These are phyloP conservation scores for Collybiopsis confluens DNA, from an alignment of 768 basidiomycete species.

Conservation along the genomic window DNA sequence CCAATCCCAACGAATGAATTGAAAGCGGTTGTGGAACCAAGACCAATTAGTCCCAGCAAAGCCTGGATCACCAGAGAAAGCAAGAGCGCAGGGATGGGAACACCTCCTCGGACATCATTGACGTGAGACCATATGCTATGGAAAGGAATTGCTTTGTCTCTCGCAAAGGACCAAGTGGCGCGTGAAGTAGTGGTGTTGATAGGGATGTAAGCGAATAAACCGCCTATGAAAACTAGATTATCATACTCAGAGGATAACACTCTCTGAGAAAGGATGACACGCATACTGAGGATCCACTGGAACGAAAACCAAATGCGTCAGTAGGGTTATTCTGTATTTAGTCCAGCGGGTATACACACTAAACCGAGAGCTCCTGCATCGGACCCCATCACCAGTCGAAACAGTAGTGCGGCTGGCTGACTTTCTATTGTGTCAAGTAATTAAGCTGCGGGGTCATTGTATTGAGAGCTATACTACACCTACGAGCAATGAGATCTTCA, in stretches of 20 bases:
- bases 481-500: constrained; percentile 45
- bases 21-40: constrained; percentile 59
- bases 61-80: constrained; percentile 55
- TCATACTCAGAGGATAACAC: too few relatives aligned
- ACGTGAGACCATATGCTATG: constrained; percentile 44
- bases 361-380: constrained; percentile 61
- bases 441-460: neutral
- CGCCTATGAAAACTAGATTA: constrained; percentile 48
- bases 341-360: constrained; percentile 23
- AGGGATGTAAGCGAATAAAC: constrained; percentile 62
- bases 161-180: constrained; percentile 67
- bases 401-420: constrained; percentile 64
- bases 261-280: too few relatives aligned
- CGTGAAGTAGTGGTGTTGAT: constrained; percentile 65
- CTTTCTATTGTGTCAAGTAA: neutral
- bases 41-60: constrained; percentile 59
- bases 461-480: constrained; percentile 6
- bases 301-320: too few relatives aligned
- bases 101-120: constrained; percentile 33
- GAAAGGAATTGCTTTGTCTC: constrained; percentile 62
- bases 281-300: constrained; percentile 42
- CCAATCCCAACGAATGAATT: constrained; percentile 66
- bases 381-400: constrained; percentile 58
- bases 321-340: neutral
- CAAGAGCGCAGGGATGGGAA: constrained; percentile 57